These are phyloP conservation scores for Penicillium sp. DNA, from an alignment of 2,329 filamentous ascomycete genomes.

Conservation along the genomic window DNA sequence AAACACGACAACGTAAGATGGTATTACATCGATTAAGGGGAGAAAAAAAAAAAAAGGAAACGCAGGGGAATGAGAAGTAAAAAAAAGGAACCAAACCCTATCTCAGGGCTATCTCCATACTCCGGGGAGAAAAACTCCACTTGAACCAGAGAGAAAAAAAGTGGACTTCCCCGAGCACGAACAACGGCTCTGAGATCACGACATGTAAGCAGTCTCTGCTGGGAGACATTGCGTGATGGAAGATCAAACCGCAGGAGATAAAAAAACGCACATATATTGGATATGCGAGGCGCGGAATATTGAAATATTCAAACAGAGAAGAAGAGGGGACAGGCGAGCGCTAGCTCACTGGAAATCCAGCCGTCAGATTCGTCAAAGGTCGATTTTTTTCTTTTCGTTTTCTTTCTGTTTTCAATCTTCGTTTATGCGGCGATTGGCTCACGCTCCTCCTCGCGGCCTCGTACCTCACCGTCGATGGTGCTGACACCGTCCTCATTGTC, in stretches of 20 bases:
- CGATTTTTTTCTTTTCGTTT: not conserved
- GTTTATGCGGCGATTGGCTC: constrained; percentile 29
- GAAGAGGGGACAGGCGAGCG: not conserved
- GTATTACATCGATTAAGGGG: constrained; percentile 27
- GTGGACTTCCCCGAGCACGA: constrained; percentile 14
- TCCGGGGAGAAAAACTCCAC: constrained; percentile 4
- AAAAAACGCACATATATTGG: not conserved
- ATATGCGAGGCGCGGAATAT: not conserved
- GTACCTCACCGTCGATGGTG: constrained; percentile 33
- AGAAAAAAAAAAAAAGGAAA: not conserved
- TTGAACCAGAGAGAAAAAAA: constrained; percentile 1
- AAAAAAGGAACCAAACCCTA: not conserved
- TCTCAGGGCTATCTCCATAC: constrained; percentile 2
- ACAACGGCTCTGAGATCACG: constrained; percentile 15
- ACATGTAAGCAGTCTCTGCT: constrained; percentile 6
- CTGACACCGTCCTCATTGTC: constrained; percentile 44
- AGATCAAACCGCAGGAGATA: not conserved
- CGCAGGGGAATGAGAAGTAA: not conserved
- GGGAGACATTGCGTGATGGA: constrained; percentile 2
- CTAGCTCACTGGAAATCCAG: not conserved
- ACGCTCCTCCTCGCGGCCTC: constrained; percentile 40
- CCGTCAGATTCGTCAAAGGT: constrained; percentile 17
- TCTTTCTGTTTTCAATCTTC: not conserved
- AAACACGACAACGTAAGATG: constrained; percentile 23
- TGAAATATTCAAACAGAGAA: not conserved